Evolutionary conservation across 225 moss, liverwort and hornwort genomes (phyloP), one percentile per base, ranked within the genome.

Genomic region (Neckera pumila): DNA sequence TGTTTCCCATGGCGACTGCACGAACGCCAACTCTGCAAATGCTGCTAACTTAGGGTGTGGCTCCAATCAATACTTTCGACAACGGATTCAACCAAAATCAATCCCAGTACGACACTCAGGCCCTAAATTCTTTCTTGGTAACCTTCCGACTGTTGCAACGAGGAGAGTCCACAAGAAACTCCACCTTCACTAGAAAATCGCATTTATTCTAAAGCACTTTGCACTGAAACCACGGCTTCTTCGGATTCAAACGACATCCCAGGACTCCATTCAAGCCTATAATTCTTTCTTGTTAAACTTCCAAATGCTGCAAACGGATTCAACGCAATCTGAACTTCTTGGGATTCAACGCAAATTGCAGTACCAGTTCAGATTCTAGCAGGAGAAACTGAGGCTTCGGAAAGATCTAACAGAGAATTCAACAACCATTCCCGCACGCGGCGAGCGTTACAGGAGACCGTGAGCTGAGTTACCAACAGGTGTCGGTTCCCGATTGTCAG

Each of bases 1-100:
- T 86, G 40, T 65, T 76, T 54, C 93, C 93, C 92, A 92, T 93
- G 70, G 82, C 73, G 72, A 70, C 42, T 69, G n/a, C 33, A 12
- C 57, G 62, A 59, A 25, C 27, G 22, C 43, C 43, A 30, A 70
- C 59, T 34, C 60, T 71, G 28, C 80, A 59, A 80, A 87, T 80
- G 59, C 87, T 47, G 47, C 47, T 16, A 36, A 59, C 59, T 59
- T 49, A 80, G 80, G 71, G 69, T 59, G n/a, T 42, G 26, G 43
- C 63, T 38, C 38, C 65, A 30, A 77, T 23, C 65, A 38, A 22
- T 64, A 42, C 40, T 40, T 51, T 28, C 53, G n/a, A 56, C 38
- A 76, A 63, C 45, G 34, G 34, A 33, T 36, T 65, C 36, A n/a
- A 67, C 12, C 28, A 53, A 40, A 53, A 49, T 53, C 76, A 79